Percentiles rank a stretch among this genome's conserved stretches.
These are phyloP conservation scores for Macrotyloma uniflorum DNA, from an alignment of 306 rosid species.

Conservation along the genomic window DNA sequence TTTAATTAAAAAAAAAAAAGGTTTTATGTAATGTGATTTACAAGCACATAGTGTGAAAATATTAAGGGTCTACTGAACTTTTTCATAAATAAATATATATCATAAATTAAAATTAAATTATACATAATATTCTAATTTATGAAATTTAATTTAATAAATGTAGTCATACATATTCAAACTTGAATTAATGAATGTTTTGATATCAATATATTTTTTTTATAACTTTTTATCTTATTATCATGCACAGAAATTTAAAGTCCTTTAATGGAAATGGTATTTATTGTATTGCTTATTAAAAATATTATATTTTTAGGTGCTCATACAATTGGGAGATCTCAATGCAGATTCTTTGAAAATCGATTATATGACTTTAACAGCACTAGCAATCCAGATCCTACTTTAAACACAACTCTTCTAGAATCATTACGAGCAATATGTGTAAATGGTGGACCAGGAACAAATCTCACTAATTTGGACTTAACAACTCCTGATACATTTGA, in stretches of 20 bases:
- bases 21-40: neutral
- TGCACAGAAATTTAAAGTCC: neutral
- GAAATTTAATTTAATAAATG: no score
- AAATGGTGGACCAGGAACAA: slow-evolving; percentile 37
- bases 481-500: slow-evolving; percentile 50
- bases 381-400: slow-evolving; percentile 42
- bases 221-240: neutral
- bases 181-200: no score
- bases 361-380: slow-evolving; percentile 38
- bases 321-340: slow-evolving; percentile 48
- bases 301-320: slow-evolving; percentile 41
- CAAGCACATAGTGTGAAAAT: no score
- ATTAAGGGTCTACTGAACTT: no score
- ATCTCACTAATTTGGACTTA: slow-evolving; percentile 43
- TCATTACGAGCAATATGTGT: slow-evolving; percentile 36
- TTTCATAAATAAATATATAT: no score
- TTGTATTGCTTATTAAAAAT: neutral
- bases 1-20: neutral
- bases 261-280: neutral
- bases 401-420: slow-evolving; percentile 39
- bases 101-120: no score
- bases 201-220: no score
- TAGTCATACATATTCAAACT: no score
- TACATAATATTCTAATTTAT: no score
- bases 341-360: slow-evolving; percentile 19